Base-by-base conservation (phyloP, 1,284 basidiomycete genomes). In the Waitea zeae region DNA sequence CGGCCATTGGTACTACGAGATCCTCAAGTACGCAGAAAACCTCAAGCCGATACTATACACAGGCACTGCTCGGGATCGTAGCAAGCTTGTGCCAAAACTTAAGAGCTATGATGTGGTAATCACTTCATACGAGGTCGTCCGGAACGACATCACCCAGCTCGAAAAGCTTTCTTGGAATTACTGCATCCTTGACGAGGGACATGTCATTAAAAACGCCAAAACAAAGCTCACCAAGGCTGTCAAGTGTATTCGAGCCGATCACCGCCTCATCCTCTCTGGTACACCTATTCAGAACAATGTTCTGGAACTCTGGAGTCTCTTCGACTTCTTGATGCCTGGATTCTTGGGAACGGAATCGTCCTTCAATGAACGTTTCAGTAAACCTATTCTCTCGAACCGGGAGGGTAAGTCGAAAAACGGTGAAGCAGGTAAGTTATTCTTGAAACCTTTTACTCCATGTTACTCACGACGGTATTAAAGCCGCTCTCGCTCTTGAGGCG, bases 281-380 rank as follows among this genome's bases (percentile, higher is more conserved):
- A 99, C 95, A 9, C 95, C 95, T 0, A 97, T 99, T 39, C 95
- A 99, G 61, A 99, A 99, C 56, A 98, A 98, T 49, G 92, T 98
- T 5, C 62, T 99, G 28, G 95, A 99, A 54, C 60, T 99, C 3
- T 99, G 95, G 95, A 95, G 87, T 56, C 61, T 99, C 38, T 99
- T 99, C 54, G 95, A 99, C 55, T 99, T 97, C 58, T 59, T 99
- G 44, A 99, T 99, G 95, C 95, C 95, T 14, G 95, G 95, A 1
- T 98, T 98, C 60, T 61, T 99, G 32, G 95, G 95, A 17, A 89
- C 79, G 4, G 95, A 98, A 52, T 59, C 77, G n/a, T 78, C 76
- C 3, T 99, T 99, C 63, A 95, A 90, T 47, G 90, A 98, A 42
- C 71, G 86, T 12, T 99, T 95, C 50, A 83, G 88, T 42, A 95